Evolutionary conservation across 768 basidiomycete species (phyloP).

Genomic region (Tylopilus balloui): DNA sequence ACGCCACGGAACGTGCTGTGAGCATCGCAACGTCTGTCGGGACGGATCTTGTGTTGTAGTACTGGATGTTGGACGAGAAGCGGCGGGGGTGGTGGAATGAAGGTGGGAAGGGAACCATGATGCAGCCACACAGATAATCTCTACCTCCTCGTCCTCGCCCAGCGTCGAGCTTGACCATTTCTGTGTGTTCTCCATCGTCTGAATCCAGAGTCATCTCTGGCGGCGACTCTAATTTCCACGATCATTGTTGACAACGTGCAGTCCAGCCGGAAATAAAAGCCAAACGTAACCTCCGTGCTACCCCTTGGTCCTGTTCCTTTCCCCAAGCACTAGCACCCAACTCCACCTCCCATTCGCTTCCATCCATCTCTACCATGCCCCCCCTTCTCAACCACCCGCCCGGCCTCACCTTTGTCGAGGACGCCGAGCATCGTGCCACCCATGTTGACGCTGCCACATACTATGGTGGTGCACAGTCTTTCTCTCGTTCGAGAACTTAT

Average conservation of each 20-base stretch:
- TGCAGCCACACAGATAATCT: too few relatives aligned
- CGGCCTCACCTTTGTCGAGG: constrained; percentile 63
- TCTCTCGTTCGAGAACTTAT: constrained; percentile 82
- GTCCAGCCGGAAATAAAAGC: neutral
- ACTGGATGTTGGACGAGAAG: neutral
- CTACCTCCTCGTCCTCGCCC: too few relatives aligned
- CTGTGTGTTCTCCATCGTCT: too few relatives aligned
- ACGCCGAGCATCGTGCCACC: constrained; percentile 43
- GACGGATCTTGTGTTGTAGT: constrained; percentile 13
- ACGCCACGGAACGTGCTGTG: neutral
- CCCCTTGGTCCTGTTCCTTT: constrained; percentile 14
- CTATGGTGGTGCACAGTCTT: constrained; percentile 77
- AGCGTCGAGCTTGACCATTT: too few relatives aligned
- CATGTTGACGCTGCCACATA: constrained; percentile 74
- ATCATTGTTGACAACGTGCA: too few relatives aligned
- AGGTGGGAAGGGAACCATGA: neutral
- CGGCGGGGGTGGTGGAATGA: neutral
- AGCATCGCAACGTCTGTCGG: neutral
- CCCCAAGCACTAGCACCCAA: neutral
- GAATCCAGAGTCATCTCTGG: too few relatives aligned
- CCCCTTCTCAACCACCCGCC: constrained; percentile 62
- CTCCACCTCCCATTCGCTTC: neutral
- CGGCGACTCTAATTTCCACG: too few relatives aligned
- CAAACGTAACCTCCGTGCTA: constrained; percentile 17
- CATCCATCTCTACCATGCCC: constrained; percentile 44